Evolutionary conservation across 2,329 filamentous ascomycete genomes (phyloP), one percentile per base, ranked within the genome.

Genomic region (Fusarium sp.): DNA sequence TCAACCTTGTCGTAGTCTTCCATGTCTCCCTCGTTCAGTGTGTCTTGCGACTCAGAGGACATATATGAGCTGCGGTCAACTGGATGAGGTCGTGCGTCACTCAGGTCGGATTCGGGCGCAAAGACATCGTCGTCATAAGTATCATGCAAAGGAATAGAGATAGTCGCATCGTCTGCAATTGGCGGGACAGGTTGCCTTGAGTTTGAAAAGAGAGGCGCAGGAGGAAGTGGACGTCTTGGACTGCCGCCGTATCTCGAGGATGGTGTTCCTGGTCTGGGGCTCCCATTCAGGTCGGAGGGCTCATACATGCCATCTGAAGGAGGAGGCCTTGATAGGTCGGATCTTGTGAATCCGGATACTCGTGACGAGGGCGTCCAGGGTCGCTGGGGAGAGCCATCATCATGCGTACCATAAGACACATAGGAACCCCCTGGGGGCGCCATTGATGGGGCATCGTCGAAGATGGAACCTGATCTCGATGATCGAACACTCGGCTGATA

Each of bases 191-290:
- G 81, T 80, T 87, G 79, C 70, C 86, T 70, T 81, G 85, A 85
- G 14, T 83, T 86, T 6, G 92, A 89, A 79, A 98, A 98, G 14
- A 98, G 86, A 8, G 96, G 96, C 36, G 95, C 94, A 0, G 95
- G 94, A 6, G 96, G 96, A 38, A 98, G 86, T 7, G 96, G 96
- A 63, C 96, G 89, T 75, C 94, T 90, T 17, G 95, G 94, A 79
- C 94, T 97, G 7, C 95, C 93, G 26, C 95, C 93, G 81, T 98
- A 98, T 80, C 91, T 89, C 5, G 94, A 96, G 2, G 95, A 95
- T 4, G 96, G 95, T 1, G 96, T 98, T 10, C 96, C 96, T 4
- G 96, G 96, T 66, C 96, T 87, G 12, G 96, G 95, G 70, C 90
- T 95, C 55, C 96, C 96, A 79, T 98, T 96, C 67, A 98, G 84